Evolutionary conservation across 768 basidiomycete species (phyloP).

Genomic region (Lanmaoa rubissima): DNA sequence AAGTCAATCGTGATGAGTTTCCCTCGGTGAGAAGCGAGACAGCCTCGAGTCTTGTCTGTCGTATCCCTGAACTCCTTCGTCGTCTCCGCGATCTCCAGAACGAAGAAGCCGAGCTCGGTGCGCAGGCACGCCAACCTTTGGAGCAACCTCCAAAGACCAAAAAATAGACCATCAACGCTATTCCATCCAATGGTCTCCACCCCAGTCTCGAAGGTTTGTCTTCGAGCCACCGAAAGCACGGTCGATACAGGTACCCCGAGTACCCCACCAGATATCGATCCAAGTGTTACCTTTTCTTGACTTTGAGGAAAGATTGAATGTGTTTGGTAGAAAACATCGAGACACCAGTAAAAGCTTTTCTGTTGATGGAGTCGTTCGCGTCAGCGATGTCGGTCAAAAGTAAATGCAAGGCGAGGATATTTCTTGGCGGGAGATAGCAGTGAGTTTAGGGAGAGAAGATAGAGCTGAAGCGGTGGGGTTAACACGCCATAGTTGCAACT

Average conservation of each 20-base stretch:
- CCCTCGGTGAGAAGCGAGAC: not conserved
- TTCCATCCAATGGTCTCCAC: not conserved
- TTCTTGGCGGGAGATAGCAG: slow-evolving; percentile 13
- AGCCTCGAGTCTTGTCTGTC: slow-evolving; percentile 11
- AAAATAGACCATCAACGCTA: not conserved
- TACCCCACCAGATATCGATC: slow-evolving; percentile 6
- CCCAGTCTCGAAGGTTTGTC: not conserved
- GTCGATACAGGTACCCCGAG: not conserved
- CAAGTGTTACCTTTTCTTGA: slow-evolving; percentile 7
- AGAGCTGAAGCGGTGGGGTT: not conserved
- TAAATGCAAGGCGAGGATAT: slow-evolving; percentile 25
- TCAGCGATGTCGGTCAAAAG: slow-evolving; percentile 22
- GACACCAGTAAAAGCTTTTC: slow-evolving; percentile 21
- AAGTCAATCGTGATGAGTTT: too few species aligned
- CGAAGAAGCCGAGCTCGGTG: slow-evolving; percentile 22
- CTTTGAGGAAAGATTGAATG: not conserved
- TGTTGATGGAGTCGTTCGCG: slow-evolving; percentile 19
- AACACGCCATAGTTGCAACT: not conserved
- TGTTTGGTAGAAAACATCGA: slow-evolving; percentile 13
- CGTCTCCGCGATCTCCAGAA: slow-evolving; percentile 21
- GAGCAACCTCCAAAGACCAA: not conserved
- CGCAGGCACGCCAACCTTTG: slow-evolving; percentile 12
- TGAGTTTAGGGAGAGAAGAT: slow-evolving; percentile 15
- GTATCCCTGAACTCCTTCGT: slow-evolving; percentile 18
- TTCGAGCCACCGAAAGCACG: not conserved